Evolutionary conservation across 352 stramenopile genomes (phyloP).

Genomic region (Globisporangium ultimum): DNA sequence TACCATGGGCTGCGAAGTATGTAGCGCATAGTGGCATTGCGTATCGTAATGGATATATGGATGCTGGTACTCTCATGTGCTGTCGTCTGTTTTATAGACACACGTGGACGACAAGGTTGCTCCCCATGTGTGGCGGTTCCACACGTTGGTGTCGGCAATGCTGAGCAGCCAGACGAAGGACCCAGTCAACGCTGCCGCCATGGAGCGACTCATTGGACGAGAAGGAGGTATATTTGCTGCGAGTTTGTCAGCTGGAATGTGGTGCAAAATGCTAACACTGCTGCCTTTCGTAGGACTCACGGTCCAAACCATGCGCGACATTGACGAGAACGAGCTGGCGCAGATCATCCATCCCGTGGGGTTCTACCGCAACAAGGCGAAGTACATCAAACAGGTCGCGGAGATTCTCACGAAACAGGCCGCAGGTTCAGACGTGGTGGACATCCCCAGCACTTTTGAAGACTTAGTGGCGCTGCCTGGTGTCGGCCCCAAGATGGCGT

Average conservation of each 20-base stretch:
- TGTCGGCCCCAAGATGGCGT: conserved; percentile 97
- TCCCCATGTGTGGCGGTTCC: conserved; percentile 77
- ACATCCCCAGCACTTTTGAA: conserved; percentile 91
- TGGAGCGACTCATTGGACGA: conserved; percentile 64
- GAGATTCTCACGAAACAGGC: conserved; percentile 36
- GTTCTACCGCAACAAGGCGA: conserved; percentile 97
- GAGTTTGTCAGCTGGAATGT: no score
- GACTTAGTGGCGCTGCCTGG: conserved; percentile 90
- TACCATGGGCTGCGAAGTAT: conserved; percentile 59
- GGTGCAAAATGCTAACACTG: not conserved
- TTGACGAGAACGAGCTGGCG: conserved; percentile 82
- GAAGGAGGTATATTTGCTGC: conserved; percentile 18
- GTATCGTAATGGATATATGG: not conserved
- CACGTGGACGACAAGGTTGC: conserved; percentile 37
- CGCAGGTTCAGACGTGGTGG: conserved; percentile 29
- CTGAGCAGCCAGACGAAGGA: conserved; percentile 97
- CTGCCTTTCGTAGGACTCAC: conserved; percentile 61
- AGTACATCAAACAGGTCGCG: conserved; percentile 90
- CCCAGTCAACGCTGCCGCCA: conserved; percentile 78
- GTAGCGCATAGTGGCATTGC: not conserved
- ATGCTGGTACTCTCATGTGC: not conserved
- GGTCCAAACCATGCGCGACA: conserved; percentile 82
- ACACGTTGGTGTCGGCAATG: conserved; percentile 95
- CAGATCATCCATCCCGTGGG: conserved; percentile 89
- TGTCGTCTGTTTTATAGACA: conserved; percentile 16